Conservation (phyloP, 2,329 filamentous ascomycete genomes). For the Colletotrichum tropicicola region DNA sequence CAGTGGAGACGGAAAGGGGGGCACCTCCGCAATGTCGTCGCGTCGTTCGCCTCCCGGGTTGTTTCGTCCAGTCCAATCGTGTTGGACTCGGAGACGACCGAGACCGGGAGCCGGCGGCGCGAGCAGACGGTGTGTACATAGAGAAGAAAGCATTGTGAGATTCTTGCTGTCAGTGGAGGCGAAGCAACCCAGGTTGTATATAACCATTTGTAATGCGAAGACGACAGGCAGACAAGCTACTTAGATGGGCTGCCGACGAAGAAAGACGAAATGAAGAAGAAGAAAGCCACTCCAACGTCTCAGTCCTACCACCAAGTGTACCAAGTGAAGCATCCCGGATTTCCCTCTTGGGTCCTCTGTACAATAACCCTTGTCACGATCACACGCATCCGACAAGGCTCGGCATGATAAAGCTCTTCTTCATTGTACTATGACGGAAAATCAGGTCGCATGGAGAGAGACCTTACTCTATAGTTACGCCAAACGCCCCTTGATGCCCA, state of each 20-base stretch:
- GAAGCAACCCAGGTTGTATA: conserved; percentile 20
- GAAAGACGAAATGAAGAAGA: conserved; percentile 24
- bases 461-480: conserved; percentile 20
- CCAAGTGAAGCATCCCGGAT: too few relatives aligned
- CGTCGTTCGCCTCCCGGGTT: conserved; percentile 9
- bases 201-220: conserved; percentile 30
- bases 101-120: conserved; percentile 1
- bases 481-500: conserved; percentile 24
- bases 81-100: not conserved
- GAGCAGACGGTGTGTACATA: conserved; percentile 29
- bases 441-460: too few relatives aligned
- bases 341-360: too few relatives aligned
- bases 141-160: conserved; percentile 6
- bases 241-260: conserved; percentile 4
- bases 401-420: too few relatives aligned
- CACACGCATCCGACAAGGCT: too few relatives aligned
- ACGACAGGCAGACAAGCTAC: conserved; percentile 1
- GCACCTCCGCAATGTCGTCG: conserved; percentile 19
- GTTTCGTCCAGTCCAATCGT: not conserved
- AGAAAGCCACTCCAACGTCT: not conserved
- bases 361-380: too few relatives aligned
- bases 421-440: too few relatives aligned
- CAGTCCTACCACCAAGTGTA: not conserved
- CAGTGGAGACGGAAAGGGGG: not conserved
- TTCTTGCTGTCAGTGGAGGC: conserved; percentile 10